phyloP scores from a whole-genome alignment of 2,329 filamentous ascomycete species.

The Coniella vitis region DNA sequence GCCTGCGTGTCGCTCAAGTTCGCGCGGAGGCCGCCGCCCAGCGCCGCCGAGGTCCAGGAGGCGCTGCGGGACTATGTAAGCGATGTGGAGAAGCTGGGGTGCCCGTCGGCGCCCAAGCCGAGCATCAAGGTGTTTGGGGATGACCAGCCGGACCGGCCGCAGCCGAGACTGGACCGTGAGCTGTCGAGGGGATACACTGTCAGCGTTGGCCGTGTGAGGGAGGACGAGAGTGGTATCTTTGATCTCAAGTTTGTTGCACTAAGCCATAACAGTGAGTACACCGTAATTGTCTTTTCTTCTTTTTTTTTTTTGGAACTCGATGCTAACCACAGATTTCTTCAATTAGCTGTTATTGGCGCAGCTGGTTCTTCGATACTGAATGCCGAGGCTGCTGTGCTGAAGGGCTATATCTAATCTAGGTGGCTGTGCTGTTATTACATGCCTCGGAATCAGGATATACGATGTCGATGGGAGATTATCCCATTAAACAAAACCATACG shows the following conservation, averaged over 20 bases:
- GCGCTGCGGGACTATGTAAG: constrained; percentile 75
- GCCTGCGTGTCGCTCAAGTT: constrained; percentile 90
- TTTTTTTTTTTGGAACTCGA: too few relatives aligned
- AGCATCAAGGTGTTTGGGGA: constrained; percentile 70
- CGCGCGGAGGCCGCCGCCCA: constrained; percentile 65
- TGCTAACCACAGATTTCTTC: constrained; percentile 6
- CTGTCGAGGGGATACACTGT: constrained; percentile 82
- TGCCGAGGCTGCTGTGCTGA: constrained; percentile 83
- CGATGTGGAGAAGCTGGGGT: constrained; percentile 77
- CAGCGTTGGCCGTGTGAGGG: constrained; percentile 78
- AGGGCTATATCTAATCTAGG: constrained; percentile 62
- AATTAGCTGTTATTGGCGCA: constrained; percentile 76
- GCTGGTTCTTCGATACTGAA: constrained; percentile 96
- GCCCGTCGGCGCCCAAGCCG: constrained; percentile 74
- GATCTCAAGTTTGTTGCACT: constrained; percentile 92
- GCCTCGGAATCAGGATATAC: too few relatives aligned
- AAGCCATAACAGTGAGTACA: constrained; percentile 64
- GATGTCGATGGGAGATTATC: too few relatives aligned
- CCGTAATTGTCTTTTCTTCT: constrained; percentile 15
- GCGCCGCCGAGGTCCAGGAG: constrained; percentile 66
- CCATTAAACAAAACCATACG: too few relatives aligned
- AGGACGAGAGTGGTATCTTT: constrained; percentile 83
- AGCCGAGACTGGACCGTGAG: constrained; percentile 84
- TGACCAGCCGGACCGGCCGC: constrained; percentile 82
- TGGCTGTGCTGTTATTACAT: too few relatives aligned